These are phyloP conservation scores for Aquilaria yunnanensis DNA, from an alignment of 345 rosid species.

Conservation along the genomic window DNA sequence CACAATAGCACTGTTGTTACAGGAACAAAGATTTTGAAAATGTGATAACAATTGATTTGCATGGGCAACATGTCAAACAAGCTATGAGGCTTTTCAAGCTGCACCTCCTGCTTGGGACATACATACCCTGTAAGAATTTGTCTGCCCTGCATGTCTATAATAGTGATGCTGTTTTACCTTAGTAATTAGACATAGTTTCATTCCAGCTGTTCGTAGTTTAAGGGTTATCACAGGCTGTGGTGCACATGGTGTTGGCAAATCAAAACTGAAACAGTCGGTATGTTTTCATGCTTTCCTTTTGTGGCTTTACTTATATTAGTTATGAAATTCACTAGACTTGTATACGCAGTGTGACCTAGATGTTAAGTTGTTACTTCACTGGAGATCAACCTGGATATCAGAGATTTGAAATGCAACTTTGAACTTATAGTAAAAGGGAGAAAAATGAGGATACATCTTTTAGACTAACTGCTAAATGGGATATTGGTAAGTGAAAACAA, in stretches of 20 bases:
- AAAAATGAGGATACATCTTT: no score
- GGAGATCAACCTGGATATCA: no score
- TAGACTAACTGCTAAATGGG: no score
- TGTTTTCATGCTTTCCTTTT: constrained; percentile 7
- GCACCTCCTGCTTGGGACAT: constrained; percentile 64
- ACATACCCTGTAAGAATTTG: constrained; percentile 58
- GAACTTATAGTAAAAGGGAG: no score
- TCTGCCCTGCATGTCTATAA: neutral
- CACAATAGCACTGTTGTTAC: constrained; percentile 22
- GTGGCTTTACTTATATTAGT: no score
- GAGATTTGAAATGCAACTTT: no score
- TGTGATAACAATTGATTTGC: constrained; percentile 82
- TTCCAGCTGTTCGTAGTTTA: constrained; percentile 67
- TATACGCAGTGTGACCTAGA: no score
- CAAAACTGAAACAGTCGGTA: constrained; percentile 88
- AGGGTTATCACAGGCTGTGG: constrained; percentile 97
- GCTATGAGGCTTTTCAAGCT: constrained; percentile 75
- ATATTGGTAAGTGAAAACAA: no score
- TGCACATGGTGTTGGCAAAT: constrained; percentile 68
- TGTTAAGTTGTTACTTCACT: no score
- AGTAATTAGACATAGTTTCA: constrained; percentile 12
- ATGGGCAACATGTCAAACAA: constrained; percentile 91
- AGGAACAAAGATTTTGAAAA: constrained; percentile 85
- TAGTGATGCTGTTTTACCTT: constrained; percentile 2
- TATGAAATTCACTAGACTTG: no score